A percentile compares a stretch with the other conserved stretches of the same genome.
Evolutionary conservation across 208 protist species (phyloP).

Genomic region (Wallacemonas rigidus): DNA sequence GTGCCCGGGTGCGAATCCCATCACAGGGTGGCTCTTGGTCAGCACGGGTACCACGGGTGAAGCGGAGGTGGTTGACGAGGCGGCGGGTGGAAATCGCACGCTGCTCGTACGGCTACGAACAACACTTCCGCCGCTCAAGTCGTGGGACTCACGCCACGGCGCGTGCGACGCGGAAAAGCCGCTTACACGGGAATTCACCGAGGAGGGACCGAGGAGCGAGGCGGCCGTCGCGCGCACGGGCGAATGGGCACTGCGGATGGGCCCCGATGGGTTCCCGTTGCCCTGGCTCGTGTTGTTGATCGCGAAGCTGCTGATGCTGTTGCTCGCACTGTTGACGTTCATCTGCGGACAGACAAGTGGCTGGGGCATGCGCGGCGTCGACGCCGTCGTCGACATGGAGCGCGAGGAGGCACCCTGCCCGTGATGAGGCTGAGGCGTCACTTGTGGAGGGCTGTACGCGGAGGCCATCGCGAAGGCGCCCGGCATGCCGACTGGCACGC

Average conservation of each 20-base stretch:
- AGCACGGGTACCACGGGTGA: background rate
- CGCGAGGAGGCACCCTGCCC: too few species aligned
- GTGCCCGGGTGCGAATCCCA: background rate
- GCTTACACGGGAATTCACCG: background rate
- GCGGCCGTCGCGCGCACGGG: background rate
- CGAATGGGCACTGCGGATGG: background rate
- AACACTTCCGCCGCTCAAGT: background rate
- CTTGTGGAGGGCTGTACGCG: too few species aligned
- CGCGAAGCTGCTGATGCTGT: background rate
- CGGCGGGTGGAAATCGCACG: background rate
- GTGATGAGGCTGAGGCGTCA: too few species aligned
- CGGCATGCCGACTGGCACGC: too few species aligned
- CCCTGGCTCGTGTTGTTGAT: too few species aligned
- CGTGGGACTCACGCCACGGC: background rate
- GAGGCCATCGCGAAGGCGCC: too few species aligned
- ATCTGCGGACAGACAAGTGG: too few species aligned
- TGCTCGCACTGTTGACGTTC: too few species aligned
- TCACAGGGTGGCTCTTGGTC: background rate
- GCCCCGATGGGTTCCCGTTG: background rate
- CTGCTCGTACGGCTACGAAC: slow-evolving; percentile 1
- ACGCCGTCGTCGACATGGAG: too few species aligned
- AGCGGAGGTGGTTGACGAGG: background rate
- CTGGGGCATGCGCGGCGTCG: too few species aligned
- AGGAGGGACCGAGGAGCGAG: background rate
- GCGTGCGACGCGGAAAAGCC: background rate